Evolutionary conservation across 2,329 filamentous ascomycete genomes (phyloP), one percentile per base, ranked within the genome.

Genomic region (Aspergillus nomiae): DNA sequence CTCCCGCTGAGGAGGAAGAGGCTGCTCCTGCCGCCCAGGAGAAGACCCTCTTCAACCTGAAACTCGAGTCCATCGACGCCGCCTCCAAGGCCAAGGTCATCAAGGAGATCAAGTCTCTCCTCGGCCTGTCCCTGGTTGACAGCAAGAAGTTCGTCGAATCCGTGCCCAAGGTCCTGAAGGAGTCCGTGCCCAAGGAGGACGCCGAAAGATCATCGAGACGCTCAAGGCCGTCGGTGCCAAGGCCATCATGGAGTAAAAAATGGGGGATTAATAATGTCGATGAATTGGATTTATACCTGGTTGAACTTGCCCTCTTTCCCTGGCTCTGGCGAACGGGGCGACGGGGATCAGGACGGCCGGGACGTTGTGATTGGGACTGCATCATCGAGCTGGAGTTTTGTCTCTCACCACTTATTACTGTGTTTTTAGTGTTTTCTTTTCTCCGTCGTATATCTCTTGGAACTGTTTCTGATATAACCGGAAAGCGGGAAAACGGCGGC

Each of bases 111-210:
- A 99, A 99, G 89, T 89, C 88, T 75, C 86, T 99, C 88, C 85
- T 99, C 65, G 95, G 95, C 50, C 83, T 99, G 77, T 96, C 92
- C 78, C 86, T 99, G 84, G 96, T 99, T 71, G 95, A 99, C 82
- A 96, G 92, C 83, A 99, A 99, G 90, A 99, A 99, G 86, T 99
- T 99, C 76, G 95, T 99, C 70, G 95, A 99, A 86, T 92, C 92
- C 77, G 94, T 92, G 71, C 95, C 95, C 68, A 99, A 99, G 90
- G 84, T 92, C 80, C 92, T 99, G 92, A 98, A 98, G 89, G 95
- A 99, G 83, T 94, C 91, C 58, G 93, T 99, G 71, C 91, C 94
- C 68, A 99, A 99, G 88, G 95, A 99, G 76, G 96, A 99, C 80
- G 93, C 92, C 9, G 94, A 98, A 99, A 99, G 90, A 97, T 99